Evolutionary conservation across 2,329 filamentous ascomycete genomes (phyloP).

Genomic region (Neofusicoccum kwambonambiense): DNA sequence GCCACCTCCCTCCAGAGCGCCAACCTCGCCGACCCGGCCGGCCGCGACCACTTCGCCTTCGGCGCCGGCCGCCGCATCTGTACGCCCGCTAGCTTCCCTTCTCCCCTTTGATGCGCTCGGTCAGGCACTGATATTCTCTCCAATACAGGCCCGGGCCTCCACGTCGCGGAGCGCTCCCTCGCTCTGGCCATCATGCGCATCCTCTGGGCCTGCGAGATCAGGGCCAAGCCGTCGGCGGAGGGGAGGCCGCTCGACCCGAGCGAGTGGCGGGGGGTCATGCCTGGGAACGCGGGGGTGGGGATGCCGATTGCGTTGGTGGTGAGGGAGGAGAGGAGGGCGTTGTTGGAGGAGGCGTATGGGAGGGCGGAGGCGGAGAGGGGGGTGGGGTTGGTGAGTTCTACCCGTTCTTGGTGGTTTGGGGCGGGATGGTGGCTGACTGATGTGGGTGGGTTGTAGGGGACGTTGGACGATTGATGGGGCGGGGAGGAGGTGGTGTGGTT

Average conservation of each 20-base stretch:
- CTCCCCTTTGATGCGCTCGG: no score
- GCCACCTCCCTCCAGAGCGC: slow-evolving; percentile 19
- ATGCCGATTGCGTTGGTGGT: background rate
- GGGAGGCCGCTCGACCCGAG: background rate
- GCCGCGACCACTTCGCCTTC: slow-evolving; percentile 25
- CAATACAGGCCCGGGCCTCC: slow-evolving; percentile 3
- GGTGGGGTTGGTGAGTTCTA: no score
- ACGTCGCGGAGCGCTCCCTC: slow-evolving; percentile 21
- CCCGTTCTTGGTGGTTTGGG: no score
- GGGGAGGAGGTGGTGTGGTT: no score
- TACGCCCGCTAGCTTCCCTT: background rate
- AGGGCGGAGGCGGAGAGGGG: no score
- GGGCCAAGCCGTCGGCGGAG: background rate
- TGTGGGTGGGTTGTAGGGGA: no score
- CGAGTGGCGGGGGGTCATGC: background rate
- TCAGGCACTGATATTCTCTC: no score
- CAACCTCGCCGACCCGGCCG: slow-evolving; percentile 20
- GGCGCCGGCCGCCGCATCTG: slow-evolving; percentile 22
- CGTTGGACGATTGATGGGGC: no score
- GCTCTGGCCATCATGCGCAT: slow-evolving; percentile 20
- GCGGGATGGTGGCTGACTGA: no score
- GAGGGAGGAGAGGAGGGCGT: background rate
- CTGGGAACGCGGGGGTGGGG: background rate
- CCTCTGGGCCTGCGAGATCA: slow-evolving; percentile 21
- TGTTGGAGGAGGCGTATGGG: background rate